Conservation (phyloP, 169 alveolate species). For the Cryptosporidium sp. region DNA sequence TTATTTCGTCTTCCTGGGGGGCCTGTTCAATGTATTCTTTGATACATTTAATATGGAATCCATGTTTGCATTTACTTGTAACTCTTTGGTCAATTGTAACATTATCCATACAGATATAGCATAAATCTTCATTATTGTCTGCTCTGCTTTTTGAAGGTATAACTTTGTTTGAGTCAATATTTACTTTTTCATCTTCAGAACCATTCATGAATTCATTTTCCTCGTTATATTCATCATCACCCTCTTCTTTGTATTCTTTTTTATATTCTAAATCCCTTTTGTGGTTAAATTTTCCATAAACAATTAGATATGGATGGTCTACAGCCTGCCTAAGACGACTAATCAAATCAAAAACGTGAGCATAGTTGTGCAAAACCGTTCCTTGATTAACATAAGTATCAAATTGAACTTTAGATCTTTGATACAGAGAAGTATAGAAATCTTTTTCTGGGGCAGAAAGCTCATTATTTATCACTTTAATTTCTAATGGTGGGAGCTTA, state of each 20-base stretch:
- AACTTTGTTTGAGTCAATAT: background rate
- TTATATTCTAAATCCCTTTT: conserved; percentile 10
- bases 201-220: background rate
- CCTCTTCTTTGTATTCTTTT: background rate
- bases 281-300: conserved; percentile 83
- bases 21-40: conserved; percentile 84
- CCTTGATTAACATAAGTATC: conserved; percentile 87
- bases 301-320: conserved; percentile 90
- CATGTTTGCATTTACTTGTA: conserved; percentile 84
- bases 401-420: conserved; percentile 73
- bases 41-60: conserved; percentile 86
- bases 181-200: background rate
- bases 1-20: conserved; percentile 75
- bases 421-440: conserved; percentile 87
- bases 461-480: conserved; percentile 82
- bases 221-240: background rate
- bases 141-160: conserved; percentile 75
- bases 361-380: conserved; percentile 89
- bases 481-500: conserved; percentile 86
- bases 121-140: conserved; percentile 39
- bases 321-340: conserved; percentile 92
- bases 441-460: conserved; percentile 86
- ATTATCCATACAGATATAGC: conserved; percentile 75
- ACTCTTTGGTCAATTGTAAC: conserved; percentile 78
- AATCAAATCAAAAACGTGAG: conserved; percentile 90